Conservation (phyloP, 2,329 filamentous ascomycete genomes). For the Colletotrichum musicola region DNA sequence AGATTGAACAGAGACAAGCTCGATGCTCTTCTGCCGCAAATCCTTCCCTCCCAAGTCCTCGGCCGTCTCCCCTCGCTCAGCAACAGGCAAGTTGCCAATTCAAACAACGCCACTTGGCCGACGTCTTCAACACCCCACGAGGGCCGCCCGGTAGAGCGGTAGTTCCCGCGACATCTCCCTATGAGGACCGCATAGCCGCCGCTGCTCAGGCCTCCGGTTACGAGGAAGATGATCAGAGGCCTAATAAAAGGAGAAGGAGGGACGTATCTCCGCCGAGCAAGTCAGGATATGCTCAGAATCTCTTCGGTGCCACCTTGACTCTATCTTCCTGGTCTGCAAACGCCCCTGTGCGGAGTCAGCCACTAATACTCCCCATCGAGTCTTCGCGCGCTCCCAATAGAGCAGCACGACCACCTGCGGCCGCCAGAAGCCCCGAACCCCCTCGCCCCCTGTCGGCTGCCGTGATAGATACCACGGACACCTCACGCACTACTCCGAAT, state of each 20-base stretch:
- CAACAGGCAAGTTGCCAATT: conserved; percentile 43
- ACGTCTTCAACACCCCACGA: conserved; percentile 74
- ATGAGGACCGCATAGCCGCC: conserved; percentile 65
- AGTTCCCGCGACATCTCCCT: conserved; percentile 72
- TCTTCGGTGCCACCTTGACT: conserved; percentile 62
- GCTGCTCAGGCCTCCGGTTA: conserved; percentile 41
- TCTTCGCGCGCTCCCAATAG: background rate
- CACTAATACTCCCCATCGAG: background rate
- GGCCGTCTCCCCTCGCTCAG: conserved; percentile 29
- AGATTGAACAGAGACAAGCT: conserved; percentile 63
- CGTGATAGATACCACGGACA: too few species aligned
- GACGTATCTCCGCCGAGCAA: conserved; percentile 57
- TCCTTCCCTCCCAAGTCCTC: conserved; percentile 43
- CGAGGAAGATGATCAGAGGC: conserved; percentile 43
- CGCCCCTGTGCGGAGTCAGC: conserved; percentile 19
- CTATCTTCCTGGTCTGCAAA: conserved; percentile 45
- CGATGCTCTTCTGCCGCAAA: conserved; percentile 43
- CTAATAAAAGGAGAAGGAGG: conserved; percentile 57
- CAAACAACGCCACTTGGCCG: conserved; percentile 53
- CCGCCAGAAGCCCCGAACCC: background rate
- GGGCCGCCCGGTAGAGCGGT: conserved; percentile 56
- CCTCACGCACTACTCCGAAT: too few species aligned
- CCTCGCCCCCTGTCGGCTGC: too few species aligned
- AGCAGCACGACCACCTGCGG: background rate
- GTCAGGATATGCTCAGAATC: conserved; percentile 62